phyloP scores from a whole-genome alignment of 805 yeast genomes.

The Candida anglica region DNA sequence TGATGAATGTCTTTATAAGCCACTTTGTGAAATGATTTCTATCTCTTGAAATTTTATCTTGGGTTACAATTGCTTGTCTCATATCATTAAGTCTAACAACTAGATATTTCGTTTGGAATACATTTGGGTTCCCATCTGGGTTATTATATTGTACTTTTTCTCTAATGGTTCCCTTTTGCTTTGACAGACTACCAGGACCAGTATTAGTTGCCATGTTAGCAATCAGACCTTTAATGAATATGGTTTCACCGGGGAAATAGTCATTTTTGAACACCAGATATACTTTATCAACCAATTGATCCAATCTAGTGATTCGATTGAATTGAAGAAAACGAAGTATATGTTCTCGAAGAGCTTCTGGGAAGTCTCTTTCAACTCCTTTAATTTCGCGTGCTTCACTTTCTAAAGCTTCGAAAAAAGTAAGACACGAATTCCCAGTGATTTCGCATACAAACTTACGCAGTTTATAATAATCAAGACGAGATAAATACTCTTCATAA shows the following conservation, averaged over 20 bases:
- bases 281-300: constrained; percentile 82
- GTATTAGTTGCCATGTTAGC: constrained; percentile 13
- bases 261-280: constrained; percentile 73
- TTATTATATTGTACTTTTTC: constrained; percentile 80
- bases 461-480: constrained; percentile 69
- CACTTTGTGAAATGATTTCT: constrained; percentile 85
- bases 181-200: constrained; percentile 12
- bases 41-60: constrained; percentile 72
- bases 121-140: constrained; percentile 32
- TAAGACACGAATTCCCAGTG: constrained; percentile 87
- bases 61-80: constrained; percentile 67
- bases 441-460: constrained; percentile 92
- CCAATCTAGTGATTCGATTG: constrained; percentile 76
- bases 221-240: constrained; percentile 46
- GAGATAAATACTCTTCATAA: constrained; percentile 70
- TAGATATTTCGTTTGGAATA: constrained; percentile 54
- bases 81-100: constrained; percentile 53
- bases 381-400: constrained; percentile 57
- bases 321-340: constrained; percentile 83
- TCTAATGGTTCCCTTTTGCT: constrained; percentile 60
- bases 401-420: constrained; percentile 83
- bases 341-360: constrained; percentile 89
- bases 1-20: constrained; percentile 83
- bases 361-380: constrained; percentile 76
- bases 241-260: constrained; percentile 88